phyloP scores from a whole-genome alignment of 1,139 yeast genomes.

The Wickerhamiella pararugosa region DNA sequence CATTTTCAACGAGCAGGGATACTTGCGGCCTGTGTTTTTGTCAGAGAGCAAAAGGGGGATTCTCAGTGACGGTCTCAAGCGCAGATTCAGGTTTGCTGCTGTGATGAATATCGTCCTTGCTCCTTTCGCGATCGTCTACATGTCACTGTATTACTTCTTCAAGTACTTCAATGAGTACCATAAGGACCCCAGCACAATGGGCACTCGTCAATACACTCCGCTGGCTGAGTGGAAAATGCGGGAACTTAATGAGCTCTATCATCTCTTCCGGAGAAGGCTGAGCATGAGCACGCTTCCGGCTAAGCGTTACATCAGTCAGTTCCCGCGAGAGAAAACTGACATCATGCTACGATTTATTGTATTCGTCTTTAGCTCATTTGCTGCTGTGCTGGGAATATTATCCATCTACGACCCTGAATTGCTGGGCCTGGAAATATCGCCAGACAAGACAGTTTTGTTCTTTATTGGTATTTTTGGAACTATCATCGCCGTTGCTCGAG shows the following conservation, averaged over 20 bases:
- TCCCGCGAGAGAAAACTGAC: slow-evolving; percentile 70
- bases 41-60: slow-evolving; percentile 57
- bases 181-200: slow-evolving; percentile 70
- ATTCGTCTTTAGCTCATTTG: slow-evolving; percentile 75
- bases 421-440: slow-evolving; percentile 75
- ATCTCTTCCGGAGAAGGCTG: slow-evolving; percentile 65
- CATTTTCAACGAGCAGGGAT: slow-evolving; percentile 73
- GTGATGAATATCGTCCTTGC: slow-evolving; percentile 65
- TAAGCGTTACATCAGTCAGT: slow-evolving; percentile 69
- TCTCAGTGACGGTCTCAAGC: slow-evolving; percentile 52
- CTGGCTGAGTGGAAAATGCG: slow-evolving; percentile 90
- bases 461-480: slow-evolving; percentile 81
- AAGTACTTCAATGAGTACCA: slow-evolving; percentile 86
- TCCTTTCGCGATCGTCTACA: slow-evolving; percentile 74
- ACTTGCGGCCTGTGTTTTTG: slow-evolving; percentile 56
- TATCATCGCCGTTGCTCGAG: slow-evolving; percentile 55
- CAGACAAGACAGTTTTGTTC: slow-evolving; percentile 66
- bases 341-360: slow-evolving; percentile 51
- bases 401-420: slow-evolving; percentile 87
- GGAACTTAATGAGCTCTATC: slow-evolving; percentile 86
- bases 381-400: slow-evolving; percentile 70
- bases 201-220: slow-evolving; percentile 84
- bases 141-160: slow-evolving; percentile 70
- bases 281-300: slow-evolving; percentile 70
- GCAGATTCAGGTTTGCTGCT: slow-evolving; percentile 79